Conservation (phyloP, 805 yeast genomes). For the Candida nanaspora region DNA sequence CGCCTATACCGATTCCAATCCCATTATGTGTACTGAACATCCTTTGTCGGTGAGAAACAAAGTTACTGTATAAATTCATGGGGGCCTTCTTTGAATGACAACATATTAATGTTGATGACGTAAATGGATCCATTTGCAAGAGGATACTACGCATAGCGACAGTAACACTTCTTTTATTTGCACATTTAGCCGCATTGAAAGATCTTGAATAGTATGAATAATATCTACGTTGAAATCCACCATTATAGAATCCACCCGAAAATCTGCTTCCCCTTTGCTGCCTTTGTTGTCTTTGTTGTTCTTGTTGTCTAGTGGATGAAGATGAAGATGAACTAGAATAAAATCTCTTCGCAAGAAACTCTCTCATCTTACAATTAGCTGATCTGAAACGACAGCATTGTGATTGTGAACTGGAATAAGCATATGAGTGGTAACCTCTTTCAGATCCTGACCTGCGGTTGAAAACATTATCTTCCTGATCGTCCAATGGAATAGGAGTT, state of each 20-base stretch:
- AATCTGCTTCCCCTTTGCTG: not conserved
- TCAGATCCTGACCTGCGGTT: not conserved
- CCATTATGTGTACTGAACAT: constrained; percentile 31
- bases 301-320: not conserved
- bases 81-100: not conserved
- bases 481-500: constrained; percentile 8
- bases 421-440: not conserved
- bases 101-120: too few relatives aligned
- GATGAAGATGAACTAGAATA: too few relatives aligned
- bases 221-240: not conserved
- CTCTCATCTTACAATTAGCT: not conserved
- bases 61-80: constrained; percentile 25
- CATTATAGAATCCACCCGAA: not conserved
- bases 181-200: not conserved
- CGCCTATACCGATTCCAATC: constrained; percentile 46
- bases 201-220: not conserved
- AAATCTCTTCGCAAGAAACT: not conserved
- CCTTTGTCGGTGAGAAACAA: constrained; percentile 28
- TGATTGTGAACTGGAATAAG: not conserved
- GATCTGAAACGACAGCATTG: not conserved
- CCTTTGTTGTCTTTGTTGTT: not conserved
- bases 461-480: not conserved
- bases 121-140: not conserved
- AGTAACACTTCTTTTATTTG: not conserved
- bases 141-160: not conserved